Base-by-base conservation (phyloP, 139 green algal genomes). In the Coelastrella sp. region DNA sequence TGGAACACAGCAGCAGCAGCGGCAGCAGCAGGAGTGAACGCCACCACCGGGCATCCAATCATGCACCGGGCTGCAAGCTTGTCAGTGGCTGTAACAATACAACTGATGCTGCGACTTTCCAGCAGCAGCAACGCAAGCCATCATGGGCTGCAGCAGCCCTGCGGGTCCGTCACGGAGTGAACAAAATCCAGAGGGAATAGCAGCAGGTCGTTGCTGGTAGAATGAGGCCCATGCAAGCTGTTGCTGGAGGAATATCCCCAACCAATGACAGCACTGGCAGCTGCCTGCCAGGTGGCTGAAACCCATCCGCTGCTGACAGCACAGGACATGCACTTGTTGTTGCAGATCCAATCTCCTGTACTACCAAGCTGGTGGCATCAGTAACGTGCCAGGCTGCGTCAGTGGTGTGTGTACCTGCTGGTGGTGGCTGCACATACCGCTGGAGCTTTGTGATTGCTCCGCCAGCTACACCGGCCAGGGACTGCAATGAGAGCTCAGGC, bases 371-470 rank as follows among this genome's bases (percentile, higher is more conserved):
- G 35, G 35, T 49, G 35, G 35, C 35, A 3, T 49, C 35, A 49
- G 35, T 49, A 3, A 49, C 35, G 35, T 49, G 35, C 35, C 35
- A 49, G 35, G 74, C 15, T 81, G 25, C 8, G 0, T 17, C 15
- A 65, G 65, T 7, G 8, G 17, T 56, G 17, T 17, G 6, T 35
- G 25, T 8, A 90, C 87, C 87, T 72, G 87, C 58, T 25, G 91
- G 91, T 49, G 83, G 87, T 10, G 91, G 91, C 22, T 85, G 22
- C 6, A 90, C 74, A 7, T 90, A 76, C 12, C 83, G 82, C 83
- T 92, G 87, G 22, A 93, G 78, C 12, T 89, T 89, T 6, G n/a
- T 15, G 25, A 87, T 74, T 20, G 60, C 83, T n/a, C 27, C 58
- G 15, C n/a, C 79, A 76, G 83, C 87, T 17, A 66, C 87, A n/a